Percentiles rank a stretch among this genome's conserved stretches.
phyloP scores from a whole-genome alignment of 2,329 filamentous ascomycete species.

The Thielaviopsis ethacetica region DNA sequence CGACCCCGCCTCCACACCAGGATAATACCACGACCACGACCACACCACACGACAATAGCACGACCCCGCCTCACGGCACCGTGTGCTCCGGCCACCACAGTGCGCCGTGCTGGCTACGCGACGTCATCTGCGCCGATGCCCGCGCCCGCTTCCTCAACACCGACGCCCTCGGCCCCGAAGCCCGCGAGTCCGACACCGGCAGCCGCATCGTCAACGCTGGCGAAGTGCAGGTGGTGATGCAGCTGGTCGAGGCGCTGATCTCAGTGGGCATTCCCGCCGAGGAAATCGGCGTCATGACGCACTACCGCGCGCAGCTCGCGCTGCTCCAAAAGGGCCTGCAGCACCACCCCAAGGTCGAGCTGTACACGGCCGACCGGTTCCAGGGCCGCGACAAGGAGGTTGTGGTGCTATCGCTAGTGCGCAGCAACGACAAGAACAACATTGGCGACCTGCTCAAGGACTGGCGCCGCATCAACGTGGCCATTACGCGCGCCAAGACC shows the following conservation, averaged over 20 bases:
- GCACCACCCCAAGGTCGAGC: conserved; percentile 51
- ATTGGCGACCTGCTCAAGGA: conserved; percentile 90
- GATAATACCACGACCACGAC: no score
- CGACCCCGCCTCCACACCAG: no score
- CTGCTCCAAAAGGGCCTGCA: conserved; percentile 60
- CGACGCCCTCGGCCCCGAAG: conserved; percentile 48
- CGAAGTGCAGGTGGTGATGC: conserved; percentile 63
- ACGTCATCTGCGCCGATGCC: conserved; percentile 49
- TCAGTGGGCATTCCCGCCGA: conserved; percentile 54
- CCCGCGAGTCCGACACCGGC: conserved; percentile 59
- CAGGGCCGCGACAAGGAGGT: conserved; percentile 94
- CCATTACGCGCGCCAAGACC: conserved; percentile 80
- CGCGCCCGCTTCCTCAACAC: conserved; percentile 86
- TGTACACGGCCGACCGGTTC: conserved; percentile 94
- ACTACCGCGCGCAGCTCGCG: conserved; percentile 84
- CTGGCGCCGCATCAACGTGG: conserved; percentile 88
- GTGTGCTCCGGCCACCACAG: conserved; percentile 19
- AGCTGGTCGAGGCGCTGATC: conserved; percentile 68
- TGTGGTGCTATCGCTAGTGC: conserved; percentile 71
- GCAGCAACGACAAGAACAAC: conserved; percentile 63
- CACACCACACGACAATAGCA: not conserved
- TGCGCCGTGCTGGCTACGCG: conserved; percentile 56
- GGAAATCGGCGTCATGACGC: conserved; percentile 88
- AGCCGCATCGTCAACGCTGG: conserved; percentile 75
- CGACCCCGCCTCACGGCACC: no score